Conservation (phyloP, 768 basidiomycete genomes). For the Crassisporium funariophilum region DNA sequence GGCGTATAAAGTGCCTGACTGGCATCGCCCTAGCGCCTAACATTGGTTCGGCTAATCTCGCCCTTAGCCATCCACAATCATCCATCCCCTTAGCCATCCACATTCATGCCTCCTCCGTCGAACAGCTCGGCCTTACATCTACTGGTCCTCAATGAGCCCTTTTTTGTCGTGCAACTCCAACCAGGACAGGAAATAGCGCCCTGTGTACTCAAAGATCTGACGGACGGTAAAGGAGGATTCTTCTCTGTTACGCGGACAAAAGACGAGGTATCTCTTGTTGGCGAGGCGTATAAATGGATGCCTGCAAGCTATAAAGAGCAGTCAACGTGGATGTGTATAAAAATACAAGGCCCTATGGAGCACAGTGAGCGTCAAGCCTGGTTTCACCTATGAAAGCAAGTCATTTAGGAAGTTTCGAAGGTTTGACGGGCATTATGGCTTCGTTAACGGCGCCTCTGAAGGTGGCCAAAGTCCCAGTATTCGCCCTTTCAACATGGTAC, state of each 20-base stretch:
- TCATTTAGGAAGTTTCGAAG: conserved; percentile 31
- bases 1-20: no score
- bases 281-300: conserved; percentile 40
- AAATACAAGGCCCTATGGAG: conserved; percentile 68
- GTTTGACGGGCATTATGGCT: conserved; percentile 57
- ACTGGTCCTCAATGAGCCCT: conserved; percentile 43
- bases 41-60: neutral
- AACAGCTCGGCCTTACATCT: conserved; percentile 49
- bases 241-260: conserved; percentile 59
- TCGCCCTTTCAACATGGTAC: conserved; percentile 66
- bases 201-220: conserved; percentile 33
- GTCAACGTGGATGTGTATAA: conserved; percentile 58
- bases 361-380: conserved; percentile 48
- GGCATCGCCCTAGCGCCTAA: no score
- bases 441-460: conserved; percentile 57
- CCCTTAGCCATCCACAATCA: neutral
- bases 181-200: conserved; percentile 37
- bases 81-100: no score
- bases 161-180: conserved; percentile 48
- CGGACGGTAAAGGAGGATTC: conserved; percentile 32
- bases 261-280: conserved; percentile 66
- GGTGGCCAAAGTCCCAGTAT: conserved; percentile 52
- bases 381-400: neutral
- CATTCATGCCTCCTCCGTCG: conserved; percentile 49
- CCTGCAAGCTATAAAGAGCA: conserved; percentile 37